phyloP scores from a whole-genome alignment of 768 basidiomycete genomes.

The Lactifluus hygrophoroides region DNA sequence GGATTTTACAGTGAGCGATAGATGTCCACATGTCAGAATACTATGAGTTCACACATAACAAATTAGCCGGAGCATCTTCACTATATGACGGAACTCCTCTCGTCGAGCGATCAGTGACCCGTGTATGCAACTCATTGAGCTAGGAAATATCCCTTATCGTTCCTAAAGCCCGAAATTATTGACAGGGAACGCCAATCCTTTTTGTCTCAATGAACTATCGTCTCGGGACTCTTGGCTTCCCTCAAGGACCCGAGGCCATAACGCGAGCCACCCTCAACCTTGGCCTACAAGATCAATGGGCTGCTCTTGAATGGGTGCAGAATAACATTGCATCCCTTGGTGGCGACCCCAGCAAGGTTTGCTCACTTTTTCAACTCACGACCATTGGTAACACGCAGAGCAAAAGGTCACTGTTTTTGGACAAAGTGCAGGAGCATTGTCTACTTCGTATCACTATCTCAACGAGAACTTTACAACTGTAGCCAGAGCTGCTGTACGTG shows the following conservation, averaged over 20 bases:
- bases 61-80: slow-evolving; percentile 5
- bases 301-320: slow-evolving; percentile 26
- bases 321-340: slow-evolving; percentile 27
- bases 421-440: slow-evolving; percentile 34
- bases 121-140: background rate
- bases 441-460: slow-evolving; percentile 26
- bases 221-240: slow-evolving; percentile 41
- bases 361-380: background rate
- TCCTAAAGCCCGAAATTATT: background rate
- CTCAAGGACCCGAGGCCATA: slow-evolving; percentile 35
- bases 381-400: background rate
- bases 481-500: slow-evolving; percentile 22
- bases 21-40: background rate
- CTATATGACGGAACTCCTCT: background rate
- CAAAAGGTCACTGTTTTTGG: slow-evolving; percentile 32
- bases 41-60: background rate
- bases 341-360: slow-evolving; percentile 23
- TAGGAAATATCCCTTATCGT: too few relatives aligned
- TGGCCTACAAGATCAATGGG: slow-evolving; percentile 38
- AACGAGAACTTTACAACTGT: slow-evolving; percentile 23
- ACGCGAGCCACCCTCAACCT: slow-evolving; percentile 34
- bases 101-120: slow-evolving; percentile 10
- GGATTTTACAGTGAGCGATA: slow-evolving; percentile 23
- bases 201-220: slow-evolving; percentile 46
- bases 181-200: slow-evolving; percentile 28